Base-by-base conservation (phyloP, 1,284 basidiomycete species). In the Ganoderma multipileum region DNA sequence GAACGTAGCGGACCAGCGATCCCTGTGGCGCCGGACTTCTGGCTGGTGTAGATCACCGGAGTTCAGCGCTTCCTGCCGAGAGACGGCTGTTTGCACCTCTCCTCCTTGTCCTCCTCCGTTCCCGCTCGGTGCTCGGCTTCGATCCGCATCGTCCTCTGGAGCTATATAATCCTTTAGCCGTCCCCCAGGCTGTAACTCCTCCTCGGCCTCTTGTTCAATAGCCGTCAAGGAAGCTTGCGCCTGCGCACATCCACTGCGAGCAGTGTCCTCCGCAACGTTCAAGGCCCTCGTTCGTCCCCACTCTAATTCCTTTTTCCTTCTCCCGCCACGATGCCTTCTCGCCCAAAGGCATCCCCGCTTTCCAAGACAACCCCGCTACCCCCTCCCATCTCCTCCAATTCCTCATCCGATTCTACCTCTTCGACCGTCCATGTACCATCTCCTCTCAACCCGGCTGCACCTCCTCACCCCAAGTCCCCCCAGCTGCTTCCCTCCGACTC, bases 361-460 rank as follows among this genome's bases (percentile, higher is more conserved):
- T 36, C 66, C 5, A 66, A 28, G 9, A 26, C 38, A 0, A 4
- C 30, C 18, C 30, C 58, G 3, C 6, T 50, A 5, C 47, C 65
- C 14, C 20, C 61, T 23, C n/a, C 66, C 3, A 61, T 63, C 9
- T 42, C 65, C 20, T 66, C 67, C 23, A 20, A 62, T 5, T 62
- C 63, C 26, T 67, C 71, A 5, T 72, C 71, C 9, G 63, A 59
- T 1, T 66, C 69, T 28, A 64, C 66, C 38, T 18, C 57, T 3
- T 67, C 66, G 7, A 58, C 67, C 11, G 67, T 68, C 64, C 68
- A 65, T 33, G 59, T 68, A 4, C 28, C 67, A 8, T 70, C 71
- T 0, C 68, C 71, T 6, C 67, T 68, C 60, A 72, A 70, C 65
- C 71, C 71, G 3, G 58, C 68, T 36, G 58, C 68, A 1, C 52